Conservation (phyloP, 2,329 filamentous ascomycete genomes). For the Sclerotinia trifoliorum region DNA sequence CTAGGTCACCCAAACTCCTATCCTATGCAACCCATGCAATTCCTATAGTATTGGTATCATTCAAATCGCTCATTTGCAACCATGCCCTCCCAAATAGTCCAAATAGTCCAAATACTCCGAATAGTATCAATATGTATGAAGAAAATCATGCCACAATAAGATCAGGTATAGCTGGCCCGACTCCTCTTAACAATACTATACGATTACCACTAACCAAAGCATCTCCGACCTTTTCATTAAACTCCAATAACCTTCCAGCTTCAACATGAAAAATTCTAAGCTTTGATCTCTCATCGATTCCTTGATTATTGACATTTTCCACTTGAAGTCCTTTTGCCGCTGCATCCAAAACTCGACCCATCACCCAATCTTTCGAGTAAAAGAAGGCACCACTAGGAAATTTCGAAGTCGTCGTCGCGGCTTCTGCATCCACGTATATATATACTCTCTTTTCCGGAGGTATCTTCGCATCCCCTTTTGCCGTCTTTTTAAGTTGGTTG, state of each 20-base stretch:
- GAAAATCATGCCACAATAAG: conserved; percentile 53
- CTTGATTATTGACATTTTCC: conserved; percentile 79
- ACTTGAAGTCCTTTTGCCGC: conserved; percentile 76
- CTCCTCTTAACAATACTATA: conserved; percentile 80
- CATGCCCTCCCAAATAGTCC: neutral
- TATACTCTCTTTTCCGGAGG: conserved; percentile 84
- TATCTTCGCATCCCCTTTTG: conserved; percentile 86
- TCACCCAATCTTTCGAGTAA: conserved; percentile 82
- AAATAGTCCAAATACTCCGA: neutral
- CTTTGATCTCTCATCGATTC: conserved; percentile 71
- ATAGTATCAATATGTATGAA: conserved; percentile 9
- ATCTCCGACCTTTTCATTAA: conserved; percentile 78
- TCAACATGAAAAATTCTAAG: conserved; percentile 92
- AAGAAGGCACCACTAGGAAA: conserved; percentile 79
- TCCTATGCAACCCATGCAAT: conserved; percentile 4
- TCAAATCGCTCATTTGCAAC: conserved; percentile 10
- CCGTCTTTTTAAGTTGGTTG: conserved; percentile 77
- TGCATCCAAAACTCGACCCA: conserved; percentile 77
- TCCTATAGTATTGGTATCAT: conserved; percentile 19
- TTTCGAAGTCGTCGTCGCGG: conserved; percentile 79
- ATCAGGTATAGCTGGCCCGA: conserved; percentile 72
- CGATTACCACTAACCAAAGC: conserved; percentile 80
- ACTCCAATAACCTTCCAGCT: conserved; percentile 80
- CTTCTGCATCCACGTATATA: conserved; percentile 84
- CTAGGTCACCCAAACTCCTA: conserved; percentile 13